phyloP scores from a whole-genome alignment of 179 eudicot genomes.

The Actinidia chinensis region DNA sequence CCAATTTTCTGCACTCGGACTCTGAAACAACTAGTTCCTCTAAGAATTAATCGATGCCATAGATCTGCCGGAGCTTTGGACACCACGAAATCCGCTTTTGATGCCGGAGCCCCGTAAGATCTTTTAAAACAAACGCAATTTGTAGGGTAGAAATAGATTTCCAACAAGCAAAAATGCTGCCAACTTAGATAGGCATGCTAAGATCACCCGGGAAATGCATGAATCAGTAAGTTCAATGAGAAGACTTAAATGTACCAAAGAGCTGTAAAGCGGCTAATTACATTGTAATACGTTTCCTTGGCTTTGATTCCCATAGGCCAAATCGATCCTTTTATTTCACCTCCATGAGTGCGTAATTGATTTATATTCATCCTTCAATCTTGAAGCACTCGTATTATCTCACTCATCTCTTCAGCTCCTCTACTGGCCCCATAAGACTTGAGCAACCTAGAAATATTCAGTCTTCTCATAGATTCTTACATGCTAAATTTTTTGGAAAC shows the following conservation, averaged over 20 bases:
- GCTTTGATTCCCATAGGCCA: neutral
- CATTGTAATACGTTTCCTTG: neutral
- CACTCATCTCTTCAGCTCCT: neutral
- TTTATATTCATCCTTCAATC: neutral
- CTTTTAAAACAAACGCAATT: neutral
- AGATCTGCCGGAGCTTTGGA: neutral
- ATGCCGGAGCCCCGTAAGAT: neutral
- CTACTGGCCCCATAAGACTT: neutral
- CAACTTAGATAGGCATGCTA: neutral
- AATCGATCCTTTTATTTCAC: neutral
- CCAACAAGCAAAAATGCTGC: neutral
- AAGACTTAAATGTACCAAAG: no score
- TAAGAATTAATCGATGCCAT: neutral
- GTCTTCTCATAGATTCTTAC: neutral
- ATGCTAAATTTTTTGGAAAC: neutral
- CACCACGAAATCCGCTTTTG: neutral
- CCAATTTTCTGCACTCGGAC: neutral
- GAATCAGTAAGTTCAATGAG: no score
- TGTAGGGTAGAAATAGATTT: neutral
- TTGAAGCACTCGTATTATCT: neutral
- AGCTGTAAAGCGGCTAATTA: neutral
- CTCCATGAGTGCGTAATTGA: neutral
- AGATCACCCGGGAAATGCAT: slow-evolving; percentile 7
- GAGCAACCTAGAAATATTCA: neutral
- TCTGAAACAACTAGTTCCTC: neutral